Conservation (phyloP, 2,329 filamentous ascomycete genomes). For the Ceratocystis albifundus region DNA sequence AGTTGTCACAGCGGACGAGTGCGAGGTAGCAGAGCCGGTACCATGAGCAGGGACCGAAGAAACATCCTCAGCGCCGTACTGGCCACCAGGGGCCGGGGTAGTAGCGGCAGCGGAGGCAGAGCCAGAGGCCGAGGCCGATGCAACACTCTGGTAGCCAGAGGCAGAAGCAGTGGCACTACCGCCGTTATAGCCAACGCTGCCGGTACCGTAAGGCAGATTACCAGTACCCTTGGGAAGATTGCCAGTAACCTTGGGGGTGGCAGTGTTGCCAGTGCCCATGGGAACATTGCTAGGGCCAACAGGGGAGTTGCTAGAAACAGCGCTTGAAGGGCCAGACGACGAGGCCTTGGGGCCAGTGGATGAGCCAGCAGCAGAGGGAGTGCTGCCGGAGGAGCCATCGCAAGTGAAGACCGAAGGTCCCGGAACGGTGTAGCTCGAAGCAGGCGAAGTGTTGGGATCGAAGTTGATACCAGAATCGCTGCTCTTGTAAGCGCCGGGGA, state of each 20-base stretch:
- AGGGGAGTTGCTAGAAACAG: not conserved
- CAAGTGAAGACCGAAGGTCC: constrained; percentile 27
- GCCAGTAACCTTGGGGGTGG: too few relatives aligned
- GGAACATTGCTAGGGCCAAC: not conserved
- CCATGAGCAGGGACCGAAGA: not conserved
- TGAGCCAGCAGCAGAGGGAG: not conserved
- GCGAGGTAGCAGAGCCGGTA: constrained; percentile 8
- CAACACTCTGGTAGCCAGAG: not conserved
- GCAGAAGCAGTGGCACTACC: not conserved
- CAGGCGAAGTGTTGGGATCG: constrained; percentile 27
- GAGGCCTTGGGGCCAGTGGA: not conserved
- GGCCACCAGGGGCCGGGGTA: not conserved
- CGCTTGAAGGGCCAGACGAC: not conserved
- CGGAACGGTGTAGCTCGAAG: constrained; percentile 27
- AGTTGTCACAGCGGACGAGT: constrained; percentile 8
- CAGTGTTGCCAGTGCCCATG: not conserved
- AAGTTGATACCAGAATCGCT: constrained; percentile 27
- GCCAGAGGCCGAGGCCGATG: not conserved
- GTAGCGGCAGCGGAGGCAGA: constrained; percentile 1
- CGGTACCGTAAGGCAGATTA: not conserved
- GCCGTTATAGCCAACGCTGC: not conserved
- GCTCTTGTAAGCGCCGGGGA: constrained; percentile 28
- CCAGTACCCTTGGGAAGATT: not conserved
- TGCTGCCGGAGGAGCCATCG: constrained; percentile 25
- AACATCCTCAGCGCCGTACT: not conserved